Conservation (phyloP, 2,329 filamentous ascomycete genomes). For the Colletotrichum sp. region DNA sequence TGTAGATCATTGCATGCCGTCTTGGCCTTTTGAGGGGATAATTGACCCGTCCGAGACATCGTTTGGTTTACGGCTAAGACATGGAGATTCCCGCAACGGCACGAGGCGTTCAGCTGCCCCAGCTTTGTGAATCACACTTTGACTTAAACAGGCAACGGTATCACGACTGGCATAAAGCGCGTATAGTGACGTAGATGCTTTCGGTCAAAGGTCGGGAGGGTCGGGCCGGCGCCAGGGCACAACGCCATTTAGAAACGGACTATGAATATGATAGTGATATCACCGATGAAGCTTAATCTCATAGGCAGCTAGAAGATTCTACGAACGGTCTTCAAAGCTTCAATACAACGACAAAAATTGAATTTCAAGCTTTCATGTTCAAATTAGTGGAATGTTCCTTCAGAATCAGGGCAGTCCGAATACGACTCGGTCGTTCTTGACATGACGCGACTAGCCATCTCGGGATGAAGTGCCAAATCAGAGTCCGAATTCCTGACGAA, state of each 20-base stretch:
- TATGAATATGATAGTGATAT: neutral
- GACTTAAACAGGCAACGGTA: neutral
- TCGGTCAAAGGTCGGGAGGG: neutral
- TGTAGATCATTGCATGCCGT: neutral
- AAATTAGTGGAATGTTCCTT: neutral
- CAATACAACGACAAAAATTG: neutral
- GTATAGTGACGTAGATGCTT: neutral
- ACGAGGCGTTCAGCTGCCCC: neutral
- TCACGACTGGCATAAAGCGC: neutral
- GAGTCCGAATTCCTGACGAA: neutral
- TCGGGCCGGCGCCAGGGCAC: fast-evolving
- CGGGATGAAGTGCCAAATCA: neutral
- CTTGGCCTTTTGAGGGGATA: neutral
- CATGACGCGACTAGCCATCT: neutral
- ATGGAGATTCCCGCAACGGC: neutral
- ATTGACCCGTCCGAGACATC: neutral
- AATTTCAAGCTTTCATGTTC: neutral
- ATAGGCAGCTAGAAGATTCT: neutral
- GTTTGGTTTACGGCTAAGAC: neutral
- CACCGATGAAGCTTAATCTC: fast-evolving
- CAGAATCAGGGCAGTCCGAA: neutral
- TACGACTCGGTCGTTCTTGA: neutral
- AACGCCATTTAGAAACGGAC: neutral
- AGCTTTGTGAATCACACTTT: neutral
- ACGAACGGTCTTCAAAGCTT: neutral